These are phyloP conservation scores for Ceratobasidium sp. DNA, from an alignment of 1,284 basidiomycete species.

Conservation along the genomic window DNA sequence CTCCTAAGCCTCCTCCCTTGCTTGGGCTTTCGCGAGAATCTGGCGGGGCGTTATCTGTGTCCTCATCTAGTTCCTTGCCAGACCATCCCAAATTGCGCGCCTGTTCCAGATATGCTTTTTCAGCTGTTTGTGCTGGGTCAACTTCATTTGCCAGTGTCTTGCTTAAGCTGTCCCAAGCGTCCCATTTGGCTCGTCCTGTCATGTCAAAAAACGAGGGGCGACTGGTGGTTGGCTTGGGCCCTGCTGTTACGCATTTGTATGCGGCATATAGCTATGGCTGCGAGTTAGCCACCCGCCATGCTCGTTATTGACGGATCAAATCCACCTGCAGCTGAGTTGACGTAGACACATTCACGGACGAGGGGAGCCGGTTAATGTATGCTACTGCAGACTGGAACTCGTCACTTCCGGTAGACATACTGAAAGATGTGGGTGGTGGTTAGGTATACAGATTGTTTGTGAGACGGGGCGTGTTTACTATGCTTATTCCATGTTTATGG, in stretches of 20 bases:
- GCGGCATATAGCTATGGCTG: conserved; percentile 78
- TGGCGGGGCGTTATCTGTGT: conserved; percentile 43
- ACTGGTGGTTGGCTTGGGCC: conserved; percentile 60
- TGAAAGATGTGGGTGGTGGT: neutral
- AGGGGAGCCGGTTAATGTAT: conserved; percentile 66
- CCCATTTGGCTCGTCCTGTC: conserved; percentile 85
- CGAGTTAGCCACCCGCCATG: neutral
- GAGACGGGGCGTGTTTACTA: neutral
- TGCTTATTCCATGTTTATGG: neutral
- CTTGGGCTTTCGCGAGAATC: conserved; percentile 20
- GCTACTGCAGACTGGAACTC: conserved; percentile 66
- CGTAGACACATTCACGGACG: conserved; percentile 61
- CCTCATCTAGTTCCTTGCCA: conserved; percentile 46
- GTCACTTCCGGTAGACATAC: conserved; percentile 42
- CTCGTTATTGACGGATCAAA: conserved; percentile 23
- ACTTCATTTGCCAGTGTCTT: conserved; percentile 58
- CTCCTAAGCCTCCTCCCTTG: conserved; percentile 61
- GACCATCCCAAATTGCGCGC: conserved; percentile 74
- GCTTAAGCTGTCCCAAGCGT: conserved; percentile 69
- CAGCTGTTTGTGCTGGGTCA: conserved; percentile 42
- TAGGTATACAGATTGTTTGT: neutral
- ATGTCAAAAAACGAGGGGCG: conserved; percentile 85
- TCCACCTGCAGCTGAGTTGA: conserved; percentile 76
- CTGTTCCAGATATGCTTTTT: conserved; percentile 70
- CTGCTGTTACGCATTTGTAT: conserved; percentile 77